A percentile compares a stretch with the other conserved stretches of the same genome.
These are phyloP conservation scores for Rugosomyces carneus DNA, from an alignment of 1,284 basidiomycete species.

Conservation along the genomic window DNA sequence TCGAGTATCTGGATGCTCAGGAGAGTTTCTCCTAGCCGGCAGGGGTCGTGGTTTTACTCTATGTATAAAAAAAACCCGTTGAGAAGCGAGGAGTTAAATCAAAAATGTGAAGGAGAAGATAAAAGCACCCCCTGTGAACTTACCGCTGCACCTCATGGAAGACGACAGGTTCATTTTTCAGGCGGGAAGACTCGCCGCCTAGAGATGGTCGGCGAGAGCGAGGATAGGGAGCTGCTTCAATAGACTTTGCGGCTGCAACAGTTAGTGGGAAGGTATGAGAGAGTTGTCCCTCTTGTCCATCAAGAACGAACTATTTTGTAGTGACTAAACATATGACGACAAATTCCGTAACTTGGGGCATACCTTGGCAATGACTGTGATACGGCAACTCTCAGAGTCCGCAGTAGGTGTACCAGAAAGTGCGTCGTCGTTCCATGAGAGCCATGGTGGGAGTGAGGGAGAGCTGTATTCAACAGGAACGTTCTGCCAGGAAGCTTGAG, in stretches of 20 bases:
- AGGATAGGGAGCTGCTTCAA: conserved; percentile 49
- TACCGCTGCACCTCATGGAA: conserved; percentile 33
- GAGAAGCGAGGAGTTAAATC: conserved; percentile 4
- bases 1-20: conserved; percentile 38
- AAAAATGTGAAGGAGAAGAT: not conserved
- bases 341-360: conserved; percentile 8
- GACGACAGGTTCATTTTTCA: conserved; percentile 51
- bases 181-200: conserved; percentile 51
- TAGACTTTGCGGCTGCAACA: conserved; percentile 64
- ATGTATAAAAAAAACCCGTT: not conserved
- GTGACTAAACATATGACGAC: conserved; percentile 13
- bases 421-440: conserved; percentile 81
- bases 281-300: conserved; percentile 65
- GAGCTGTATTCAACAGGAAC: conserved; percentile 78
- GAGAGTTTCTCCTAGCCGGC: conserved; percentile 18
- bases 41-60: conserved; percentile 24
- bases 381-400: conserved; percentile 66
- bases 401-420: conserved; percentile 67
- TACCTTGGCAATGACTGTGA: conserved; percentile 69
- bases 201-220: conserved; percentile 58
- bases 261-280: conserved; percentile 61
- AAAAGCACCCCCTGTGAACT: conserved; percentile 9
- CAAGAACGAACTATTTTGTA: conserved; percentile 53
- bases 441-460: conserved; percentile 79
- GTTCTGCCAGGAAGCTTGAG: conserved; percentile 80